Evolutionary conservation across 2,329 filamentous ascomycete species (phyloP).

Genomic region (Fusarium camptoceras): DNA sequence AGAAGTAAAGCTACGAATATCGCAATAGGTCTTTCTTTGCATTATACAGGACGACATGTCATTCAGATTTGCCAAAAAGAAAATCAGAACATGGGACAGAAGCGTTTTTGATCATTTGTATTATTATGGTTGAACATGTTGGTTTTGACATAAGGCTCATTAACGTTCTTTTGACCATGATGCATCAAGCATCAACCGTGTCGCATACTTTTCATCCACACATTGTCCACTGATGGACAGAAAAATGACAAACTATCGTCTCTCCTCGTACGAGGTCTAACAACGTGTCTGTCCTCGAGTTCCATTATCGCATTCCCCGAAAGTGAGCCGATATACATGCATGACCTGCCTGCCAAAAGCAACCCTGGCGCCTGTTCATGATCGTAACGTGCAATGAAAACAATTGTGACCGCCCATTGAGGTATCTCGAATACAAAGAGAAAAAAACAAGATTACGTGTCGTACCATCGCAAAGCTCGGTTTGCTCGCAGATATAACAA

Average conservation of each 20-base stretch:
- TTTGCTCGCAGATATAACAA: constrained; percentile 13
- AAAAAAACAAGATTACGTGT: constrained; percentile 22
- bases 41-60: not conserved
- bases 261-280: constrained; percentile 20
- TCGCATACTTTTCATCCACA: constrained; percentile 20
- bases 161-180: constrained; percentile 13
- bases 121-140: constrained; percentile 13
- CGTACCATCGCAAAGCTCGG: constrained; percentile 9
- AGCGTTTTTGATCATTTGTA: constrained; percentile 1
- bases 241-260: constrained; percentile 31
- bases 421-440: constrained; percentile 48
- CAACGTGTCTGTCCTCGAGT: constrained; percentile 35
- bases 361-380: constrained; percentile 45
- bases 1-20: not conserved
- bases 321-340: constrained; percentile 15
- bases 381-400: constrained; percentile 44
- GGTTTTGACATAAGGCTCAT: constrained; percentile 15
- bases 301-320: constrained; percentile 21
- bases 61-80: not conserved
- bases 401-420: constrained; percentile 37
- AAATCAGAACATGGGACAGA: not conserved
- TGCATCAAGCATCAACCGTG: constrained; percentile 30
- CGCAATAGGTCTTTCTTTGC: not conserved
- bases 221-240: constrained; percentile 21
- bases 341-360: constrained; percentile 21